Evolutionary conservation across 257 asterid species (phyloP), one percentile per base, ranked within the genome.

Genomic region (Lithospermum erythrorhizon): DNA sequence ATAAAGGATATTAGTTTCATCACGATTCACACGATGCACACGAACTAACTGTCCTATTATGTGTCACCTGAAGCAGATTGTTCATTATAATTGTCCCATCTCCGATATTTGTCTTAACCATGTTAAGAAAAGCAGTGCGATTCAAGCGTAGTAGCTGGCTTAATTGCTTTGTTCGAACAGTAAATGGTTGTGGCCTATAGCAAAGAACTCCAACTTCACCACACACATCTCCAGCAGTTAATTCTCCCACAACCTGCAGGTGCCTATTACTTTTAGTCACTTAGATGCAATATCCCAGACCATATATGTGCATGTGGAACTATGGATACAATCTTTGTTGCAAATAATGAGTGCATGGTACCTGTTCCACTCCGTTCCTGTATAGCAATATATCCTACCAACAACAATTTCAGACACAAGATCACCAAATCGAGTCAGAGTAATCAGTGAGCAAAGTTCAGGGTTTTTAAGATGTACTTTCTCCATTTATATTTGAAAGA

Each of bases 171-270:
- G 95, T 82, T 24, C 89, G 89, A 21, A 83, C 85, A 7, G 87
- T 86, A 58, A 84, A 78, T 18, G 78, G 78, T 58, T 83, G 95
- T 14, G 96, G 95, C 72, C 89, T 67, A 58, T 82, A 89, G 81
- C 96, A 86, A 54, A 89, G 90, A 57, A 82, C 90, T 7, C 90
- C 94, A 41, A 86, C 60, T 68, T 86, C 96, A 7, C 95, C 96
- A 69, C 83, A 83, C 61, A 82, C 81, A 14, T 72, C 88, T 6
- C 95, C 95, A 0, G 78, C 68, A 72, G 72, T 85, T 70, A 79
- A 66, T 58, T 82, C 86, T 27, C 87, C 79, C 58, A 82, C 70
- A 9, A 68, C 65, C 91, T 85, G 63, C 59, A 57, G 49, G 49
- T 41, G 49, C 49, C 16, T 41, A 41, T 41, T 41, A 41, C 49